Base-by-base conservation (phyloP, 345 rosid genomes). In the Eucalyptus curtisii region DNA sequence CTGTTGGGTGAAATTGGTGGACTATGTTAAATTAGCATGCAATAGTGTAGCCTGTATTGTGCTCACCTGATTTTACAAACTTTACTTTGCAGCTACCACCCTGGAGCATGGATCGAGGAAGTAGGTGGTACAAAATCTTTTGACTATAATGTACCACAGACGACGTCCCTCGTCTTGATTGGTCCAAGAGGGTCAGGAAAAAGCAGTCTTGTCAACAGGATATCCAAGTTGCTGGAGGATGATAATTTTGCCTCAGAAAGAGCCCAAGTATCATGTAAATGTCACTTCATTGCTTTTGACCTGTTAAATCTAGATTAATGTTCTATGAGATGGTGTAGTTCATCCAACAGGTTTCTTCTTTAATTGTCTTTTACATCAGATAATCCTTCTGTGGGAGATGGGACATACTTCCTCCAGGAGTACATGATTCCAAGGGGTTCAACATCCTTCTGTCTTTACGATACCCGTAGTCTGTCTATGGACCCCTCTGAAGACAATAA, bases 161-260 rank as follows among this genome's bases (percentile, higher is more conserved):
- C 92, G 15, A 95, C 95, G 68, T 89, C 95, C 30, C 95, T 97
- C 64, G 12, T 97, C 57, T 86, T 97, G 52, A 86, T 97, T 90
- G 99, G 99, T 87, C 95, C 97, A 19, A 94, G 93, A 91, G 96
- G 98, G 10, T 94, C 96, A 3, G 99, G 99, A 86, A 96, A 97
- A 90, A 97, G 98, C 93, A 94, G 97, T 59, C 98, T 96, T 87
- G 86, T 97, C 87, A 97, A 97, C 87, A 92, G 87, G 90, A 95
- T 97, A 89, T 93, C 97, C 80, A 96, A 88, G 90, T 95, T 92
- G 59, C 91, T 96, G 31, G 96, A 94, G 88, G 93, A 94, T 57
- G 96, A 93, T 88, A 89, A 91, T 87, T 94, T 93, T 86, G 92
- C 95, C 25, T 89, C 95, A 13, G 93, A 93, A 68, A 93, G 98